Evolutionary conservation across 179 eudicot genomes (phyloP).

Genomic region (Carnegiea gigantea): DNA sequence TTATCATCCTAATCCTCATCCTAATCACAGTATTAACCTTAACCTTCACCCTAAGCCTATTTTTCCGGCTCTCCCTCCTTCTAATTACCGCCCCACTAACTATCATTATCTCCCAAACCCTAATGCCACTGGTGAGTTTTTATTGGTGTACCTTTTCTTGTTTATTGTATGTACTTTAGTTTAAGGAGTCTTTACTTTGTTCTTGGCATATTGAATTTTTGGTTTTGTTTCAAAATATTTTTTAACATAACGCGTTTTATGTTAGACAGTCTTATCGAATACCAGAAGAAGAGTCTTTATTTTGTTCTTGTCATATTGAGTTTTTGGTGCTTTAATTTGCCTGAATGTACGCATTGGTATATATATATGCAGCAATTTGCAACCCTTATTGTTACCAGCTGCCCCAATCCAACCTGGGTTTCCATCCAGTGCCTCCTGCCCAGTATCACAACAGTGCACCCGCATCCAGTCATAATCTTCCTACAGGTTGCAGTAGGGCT

Average conservation of each 20-base stretch:
- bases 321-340: neutral
- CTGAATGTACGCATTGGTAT: neutral
- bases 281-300: too few relatives aligned
- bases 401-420: conserved; percentile 19
- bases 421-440: conserved; percentile 8
- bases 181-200: too few relatives aligned
- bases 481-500: neutral
- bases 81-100: conserved; percentile 19
- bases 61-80: neutral
- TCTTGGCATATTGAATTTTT: too few relatives aligned
- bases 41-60: conserved; percentile 5
- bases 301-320: neutral
- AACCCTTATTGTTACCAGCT: conserved; percentile 20
- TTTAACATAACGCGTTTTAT: neutral
- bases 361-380: conserved; percentile 17
- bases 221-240: neutral
- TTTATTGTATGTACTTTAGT: too few relatives aligned
- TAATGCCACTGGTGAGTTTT: conserved; percentile 12
- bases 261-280: too few relatives aligned
- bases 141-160: neutral
- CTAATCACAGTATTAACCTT: neutral
- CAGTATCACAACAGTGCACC: conserved; percentile 20
- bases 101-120: conserved; percentile 21
- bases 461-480: neutral
- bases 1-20: neutral